phyloP scores from a whole-genome alignment of 805 yeast genomes.

The Zygosaccharomyces bisporus region DNA sequence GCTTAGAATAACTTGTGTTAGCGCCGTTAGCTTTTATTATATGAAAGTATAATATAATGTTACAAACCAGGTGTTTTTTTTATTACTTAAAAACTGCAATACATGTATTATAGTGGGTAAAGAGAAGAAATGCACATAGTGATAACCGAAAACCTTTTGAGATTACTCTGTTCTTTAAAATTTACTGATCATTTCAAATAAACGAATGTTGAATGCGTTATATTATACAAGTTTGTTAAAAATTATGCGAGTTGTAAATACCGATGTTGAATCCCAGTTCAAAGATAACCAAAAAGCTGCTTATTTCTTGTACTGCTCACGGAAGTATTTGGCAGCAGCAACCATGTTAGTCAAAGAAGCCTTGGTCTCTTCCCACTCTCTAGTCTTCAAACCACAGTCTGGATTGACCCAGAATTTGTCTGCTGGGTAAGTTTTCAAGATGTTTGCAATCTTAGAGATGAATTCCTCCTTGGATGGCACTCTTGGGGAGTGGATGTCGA shows the following conservation, averaged over 20 bases:
- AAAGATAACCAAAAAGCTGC: slow-evolving; percentile 8
- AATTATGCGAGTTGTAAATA: slow-evolving; percentile 17
- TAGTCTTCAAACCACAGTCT: slow-evolving; percentile 99
- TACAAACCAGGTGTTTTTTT: too few species aligned
- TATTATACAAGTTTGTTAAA: slow-evolving; percentile 20
- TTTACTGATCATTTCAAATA: not conserved
- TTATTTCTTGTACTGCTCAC: slow-evolving; percentile 47
- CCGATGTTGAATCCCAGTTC: slow-evolving; percentile 34
- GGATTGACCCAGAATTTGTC: slow-evolving; percentile 99
- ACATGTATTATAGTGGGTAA: too few species aligned
- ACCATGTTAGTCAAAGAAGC: slow-evolving; percentile 97
- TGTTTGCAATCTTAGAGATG: slow-evolving; percentile 86
- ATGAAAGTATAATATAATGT: too few species aligned
- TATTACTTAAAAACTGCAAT: too few species aligned
- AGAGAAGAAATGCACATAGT: too few species aligned
- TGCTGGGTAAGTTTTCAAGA: slow-evolving; percentile 95
- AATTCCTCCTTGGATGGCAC: slow-evolving; percentile 97
- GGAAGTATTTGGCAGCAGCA: slow-evolving; percentile 96
- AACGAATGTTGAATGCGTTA: slow-evolving; percentile 40
- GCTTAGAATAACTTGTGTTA: not conserved
- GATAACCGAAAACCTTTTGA: too few species aligned
- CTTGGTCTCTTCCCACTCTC: slow-evolving; percentile 98
- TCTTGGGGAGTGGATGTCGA: slow-evolving; percentile 99
- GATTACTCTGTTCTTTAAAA: too few species aligned
- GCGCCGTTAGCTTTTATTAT: not conserved